Evolutionary conservation across 257 asterid species (phyloP).

Genomic region (Lantana camara): DNA sequence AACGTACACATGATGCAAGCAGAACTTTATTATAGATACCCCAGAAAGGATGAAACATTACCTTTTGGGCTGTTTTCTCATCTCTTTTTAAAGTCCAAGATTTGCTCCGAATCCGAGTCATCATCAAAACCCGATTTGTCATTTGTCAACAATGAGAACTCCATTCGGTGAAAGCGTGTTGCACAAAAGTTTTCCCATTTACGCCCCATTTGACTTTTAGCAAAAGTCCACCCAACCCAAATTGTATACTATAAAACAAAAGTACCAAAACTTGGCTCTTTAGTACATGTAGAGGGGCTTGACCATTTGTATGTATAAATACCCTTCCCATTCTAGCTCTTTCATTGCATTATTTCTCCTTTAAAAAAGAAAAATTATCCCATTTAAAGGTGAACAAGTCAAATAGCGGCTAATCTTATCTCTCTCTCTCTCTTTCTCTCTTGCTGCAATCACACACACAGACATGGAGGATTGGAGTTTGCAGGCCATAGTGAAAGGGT

Average conservation of each 20-base stretch:
- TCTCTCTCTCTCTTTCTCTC: background rate
- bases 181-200: constrained; percentile 24
- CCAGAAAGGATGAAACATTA: constrained; percentile 11
- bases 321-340: constrained; percentile 18
- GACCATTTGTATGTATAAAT: constrained; percentile 34
- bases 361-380: background rate
- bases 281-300: background rate
- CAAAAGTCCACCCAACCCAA: constrained; percentile 47
- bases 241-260: background rate
- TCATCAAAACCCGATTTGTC: constrained; percentile 23
- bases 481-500: constrained; percentile 59
- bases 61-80: background rate
- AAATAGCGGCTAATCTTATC: constrained; percentile 35
- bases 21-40: constrained; percentile 3
- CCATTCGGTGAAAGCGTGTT: constrained; percentile 47
- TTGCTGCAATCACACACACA: background rate
- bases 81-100: constrained; percentile 31
- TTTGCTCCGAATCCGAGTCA: background rate
- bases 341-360: constrained; percentile 20
- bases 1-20: constrained; percentile 33
- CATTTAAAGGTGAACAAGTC: constrained; percentile 30
- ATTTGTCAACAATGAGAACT: constrained; percentile 48
- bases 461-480: constrained; percentile 65
- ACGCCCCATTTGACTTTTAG: constrained; percentile 46
- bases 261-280: constrained; percentile 25